These are phyloP conservation scores for Eucalyptus fibrosa DNA, from an alignment of 345 rosid species.

Conservation along the genomic window DNA sequence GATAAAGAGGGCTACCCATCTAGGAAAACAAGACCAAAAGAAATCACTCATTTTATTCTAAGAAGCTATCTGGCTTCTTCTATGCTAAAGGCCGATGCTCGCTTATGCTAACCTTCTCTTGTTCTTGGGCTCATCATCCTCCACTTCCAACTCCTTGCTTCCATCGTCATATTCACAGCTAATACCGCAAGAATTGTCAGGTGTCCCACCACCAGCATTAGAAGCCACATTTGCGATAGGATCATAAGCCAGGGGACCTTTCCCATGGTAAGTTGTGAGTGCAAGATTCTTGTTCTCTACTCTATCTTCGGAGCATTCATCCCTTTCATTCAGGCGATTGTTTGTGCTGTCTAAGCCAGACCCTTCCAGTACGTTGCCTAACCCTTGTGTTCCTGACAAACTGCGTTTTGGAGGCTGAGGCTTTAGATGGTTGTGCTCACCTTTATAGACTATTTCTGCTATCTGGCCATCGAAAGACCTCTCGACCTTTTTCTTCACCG, in stretches of 20 bases:
- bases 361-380: slow-evolving; percentile 22
- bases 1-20: neutral
- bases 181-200: slow-evolving; percentile 51
- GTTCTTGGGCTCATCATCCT: slow-evolving; percentile 44
- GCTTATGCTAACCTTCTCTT: slow-evolving; percentile 52
- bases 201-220: slow-evolving; percentile 21
- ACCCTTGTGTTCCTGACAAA: slow-evolving; percentile 31
- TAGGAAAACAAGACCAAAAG: neutral
- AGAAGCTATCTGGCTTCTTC: neutral
- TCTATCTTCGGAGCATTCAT: slow-evolving; percentile 28
- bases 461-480: slow-evolving; percentile 80
- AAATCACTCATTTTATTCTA: neutral
- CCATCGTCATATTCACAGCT: slow-evolving; percentile 60
- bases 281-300: slow-evolving; percentile 13
- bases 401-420: slow-evolving; percentile 63
- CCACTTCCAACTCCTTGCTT: slow-evolving; percentile 39
- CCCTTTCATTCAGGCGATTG: slow-evolving; percentile 20
- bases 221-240: slow-evolving; percentile 7
- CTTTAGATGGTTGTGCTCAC: slow-evolving; percentile 83
- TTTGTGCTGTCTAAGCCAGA: slow-evolving; percentile 11
- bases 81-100: neutral
- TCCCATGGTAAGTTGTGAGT: slow-evolving; percentile 4
- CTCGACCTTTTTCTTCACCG: slow-evolving; percentile 92
- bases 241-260: slow-evolving; percentile 7
- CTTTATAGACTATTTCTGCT: slow-evolving; percentile 90